These are phyloP conservation scores for Baffinella frigidus DNA, from an alignment of 208 protist species.

Conservation along the genomic window DNA sequence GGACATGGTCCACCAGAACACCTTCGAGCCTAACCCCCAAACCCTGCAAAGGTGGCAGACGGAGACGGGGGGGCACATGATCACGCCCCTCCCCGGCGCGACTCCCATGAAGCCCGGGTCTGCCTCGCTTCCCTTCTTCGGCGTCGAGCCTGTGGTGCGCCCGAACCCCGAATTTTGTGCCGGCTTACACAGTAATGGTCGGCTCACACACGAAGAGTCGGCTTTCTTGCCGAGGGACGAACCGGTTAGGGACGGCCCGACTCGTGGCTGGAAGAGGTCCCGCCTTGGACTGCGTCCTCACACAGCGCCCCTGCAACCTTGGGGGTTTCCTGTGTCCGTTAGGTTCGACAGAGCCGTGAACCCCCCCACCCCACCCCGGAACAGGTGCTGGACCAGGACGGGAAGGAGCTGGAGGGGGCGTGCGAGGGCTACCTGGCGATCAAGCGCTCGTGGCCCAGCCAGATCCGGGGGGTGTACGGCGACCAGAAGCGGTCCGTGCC, in stretches of 20 bases:
- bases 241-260: background rate
- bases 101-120: slow-evolving; percentile 89
- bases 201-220: no score
- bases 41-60: slow-evolving; percentile 84
- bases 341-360: background rate
- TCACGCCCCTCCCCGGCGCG: slow-evolving; percentile 89
- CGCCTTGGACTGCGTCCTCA: background rate
- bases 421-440: slow-evolving; percentile 86
- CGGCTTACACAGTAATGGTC: no score
- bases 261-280: background rate
- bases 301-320: background rate
- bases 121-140: slow-evolving; percentile 93
- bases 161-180: slow-evolving; percentile 70
- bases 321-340: background rate
- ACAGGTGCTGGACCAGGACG: slow-evolving; percentile 63
- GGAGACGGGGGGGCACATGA: slow-evolving; percentile 93
- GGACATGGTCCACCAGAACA: no score
- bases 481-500: slow-evolving; percentile 82
- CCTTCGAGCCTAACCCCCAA: no score
- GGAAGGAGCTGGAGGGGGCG: slow-evolving; percentile 73
- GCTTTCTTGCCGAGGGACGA: no score
- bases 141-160: slow-evolving; percentile 86
- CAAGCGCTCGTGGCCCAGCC: slow-evolving; percentile 84
- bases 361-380: no score
- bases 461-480: slow-evolving; percentile 86